These are phyloP conservation scores for Mycena vulgaris DNA, from an alignment of 768 basidiomycete genomes.

Conservation along the genomic window DNA sequence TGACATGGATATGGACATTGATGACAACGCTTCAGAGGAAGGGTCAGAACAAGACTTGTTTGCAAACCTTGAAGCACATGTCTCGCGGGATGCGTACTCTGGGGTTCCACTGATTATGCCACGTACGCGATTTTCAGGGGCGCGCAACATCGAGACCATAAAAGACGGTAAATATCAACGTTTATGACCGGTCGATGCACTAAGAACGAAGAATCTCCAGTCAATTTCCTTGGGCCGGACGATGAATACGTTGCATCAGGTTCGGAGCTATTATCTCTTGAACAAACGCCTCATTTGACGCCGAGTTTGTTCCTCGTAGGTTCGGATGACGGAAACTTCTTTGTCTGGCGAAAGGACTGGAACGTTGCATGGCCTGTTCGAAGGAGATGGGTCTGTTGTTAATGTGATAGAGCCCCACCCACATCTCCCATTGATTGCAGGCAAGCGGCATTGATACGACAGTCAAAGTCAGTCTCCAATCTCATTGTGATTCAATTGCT, in stretches of 20 bases:
- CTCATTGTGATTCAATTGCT: not conserved
- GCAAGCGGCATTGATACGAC: constrained; percentile 91
- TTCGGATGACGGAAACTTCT: constrained; percentile 90
- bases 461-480: constrained; percentile 67
- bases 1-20: constrained; percentile 51
- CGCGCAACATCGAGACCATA: constrained; percentile 85
- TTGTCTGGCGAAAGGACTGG: constrained; percentile 88
- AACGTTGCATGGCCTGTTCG: constrained; percentile 79
- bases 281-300: not conserved
- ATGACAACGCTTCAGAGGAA: constrained; percentile 47
- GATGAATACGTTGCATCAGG: constrained; percentile 88
- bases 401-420: constrained; percentile 93
- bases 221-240: constrained; percentile 86
- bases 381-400: constrained; percentile 87
- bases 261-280: constrained; percentile 66
- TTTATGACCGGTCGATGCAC: not conserved
- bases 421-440: constrained; percentile 83
- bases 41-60: constrained; percentile 41
- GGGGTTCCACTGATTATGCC: constrained; percentile 74
- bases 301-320: constrained; percentile 44
- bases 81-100: constrained; percentile 40
- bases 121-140: constrained; percentile 74
- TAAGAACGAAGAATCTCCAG: constrained; percentile 52
- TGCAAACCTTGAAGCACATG: constrained; percentile 43
- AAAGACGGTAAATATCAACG: constrained; percentile 77